A percentile compares a stretch with the other conserved stretches of the same genome.
phyloP scores from a whole-genome alignment of 805 yeast genomes.

The Starmerella gropengiesseri region DNA sequence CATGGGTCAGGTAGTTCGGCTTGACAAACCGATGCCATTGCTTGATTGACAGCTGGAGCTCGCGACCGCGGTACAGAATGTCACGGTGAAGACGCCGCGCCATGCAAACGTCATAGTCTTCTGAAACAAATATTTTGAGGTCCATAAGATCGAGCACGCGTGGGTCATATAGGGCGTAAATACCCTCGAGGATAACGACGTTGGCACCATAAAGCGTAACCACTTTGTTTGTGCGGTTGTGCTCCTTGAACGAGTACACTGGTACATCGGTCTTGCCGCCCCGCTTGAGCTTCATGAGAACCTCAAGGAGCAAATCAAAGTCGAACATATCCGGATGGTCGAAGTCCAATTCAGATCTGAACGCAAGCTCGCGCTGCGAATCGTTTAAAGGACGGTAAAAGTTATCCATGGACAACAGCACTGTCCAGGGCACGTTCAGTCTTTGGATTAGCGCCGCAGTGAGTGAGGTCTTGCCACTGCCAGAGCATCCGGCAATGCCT shows the following conservation, averaged over 20 bases:
- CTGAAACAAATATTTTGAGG: conserved; percentile 80
- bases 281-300: conserved; percentile 53
- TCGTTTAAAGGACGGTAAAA: conserved; percentile 66
- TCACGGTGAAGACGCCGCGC: conserved; percentile 83
- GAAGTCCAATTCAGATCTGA: conserved; percentile 63
- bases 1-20: conserved; percentile 72
- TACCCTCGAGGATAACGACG: conserved; percentile 85
- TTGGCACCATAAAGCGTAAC: conserved; percentile 84
- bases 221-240: conserved; percentile 50
- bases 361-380: conserved; percentile 56
- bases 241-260: conserved; percentile 54
- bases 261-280: conserved; percentile 63
- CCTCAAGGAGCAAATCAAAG: conserved; percentile 54
- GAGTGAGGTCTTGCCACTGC: conserved; percentile 90
- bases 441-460: conserved; percentile 71
- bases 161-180: conserved; percentile 66
- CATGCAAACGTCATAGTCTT: conserved; percentile 85
- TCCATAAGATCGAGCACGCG: conserved; percentile 68
- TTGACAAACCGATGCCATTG: conserved; percentile 91
- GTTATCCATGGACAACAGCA: conserved; percentile 77
- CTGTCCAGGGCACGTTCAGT: conserved; percentile 74
- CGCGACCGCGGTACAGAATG: conserved; percentile 76
- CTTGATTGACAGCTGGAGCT: conserved; percentile 63
- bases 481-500: conserved; percentile 69
- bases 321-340: conserved; percentile 83